phyloP scores from a whole-genome alignment of 495 filamentous ascomycete species.

The Aspergillus heteromorphus region DNA sequence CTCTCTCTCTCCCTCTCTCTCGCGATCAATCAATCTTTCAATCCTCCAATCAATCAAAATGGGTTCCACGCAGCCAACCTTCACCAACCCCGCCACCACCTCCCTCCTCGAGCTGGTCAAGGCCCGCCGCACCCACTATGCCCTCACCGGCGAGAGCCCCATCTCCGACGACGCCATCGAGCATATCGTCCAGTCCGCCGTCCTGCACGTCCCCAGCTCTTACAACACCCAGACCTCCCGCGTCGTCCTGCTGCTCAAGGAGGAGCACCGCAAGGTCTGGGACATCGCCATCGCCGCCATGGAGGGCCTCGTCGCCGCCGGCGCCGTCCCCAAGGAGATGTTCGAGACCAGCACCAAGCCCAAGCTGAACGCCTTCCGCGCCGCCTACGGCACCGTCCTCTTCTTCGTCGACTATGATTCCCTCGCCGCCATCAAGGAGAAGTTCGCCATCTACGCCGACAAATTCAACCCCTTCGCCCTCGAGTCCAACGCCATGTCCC shows the following conservation, averaged over 20 bases:
- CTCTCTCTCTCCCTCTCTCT: no score
- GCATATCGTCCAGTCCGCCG: conserved; percentile 34
- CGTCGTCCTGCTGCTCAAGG: conserved; percentile 40
- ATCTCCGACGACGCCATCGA: conserved; percentile 37
- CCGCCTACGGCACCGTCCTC: conserved; percentile 48
- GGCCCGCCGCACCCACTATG: conserved; percentile 43
- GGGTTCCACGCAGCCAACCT: conserved; percentile 26
- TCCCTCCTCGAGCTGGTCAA: conserved; percentile 38
- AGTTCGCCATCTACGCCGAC: conserved; percentile 42
- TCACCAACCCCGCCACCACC: conserved; percentile 38
- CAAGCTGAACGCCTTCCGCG: conserved; percentile 37
- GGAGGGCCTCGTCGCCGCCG: conserved; percentile 37
- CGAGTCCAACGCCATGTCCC: conserved; percentile 49
- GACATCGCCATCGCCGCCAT: conserved; percentile 39
- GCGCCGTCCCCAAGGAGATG: conserved; percentile 30
- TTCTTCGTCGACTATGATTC: conserved; percentile 46
- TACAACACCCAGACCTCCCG: conserved; percentile 53
- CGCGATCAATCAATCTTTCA: no score
- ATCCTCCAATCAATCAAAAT: conserved; percentile 17
- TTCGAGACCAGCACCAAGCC: conserved; percentile 39
- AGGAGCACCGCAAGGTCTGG: conserved; percentile 51
- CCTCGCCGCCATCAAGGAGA: conserved; percentile 36
- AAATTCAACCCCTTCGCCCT: conserved; percentile 46
- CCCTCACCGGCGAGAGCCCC: conserved; percentile 39
- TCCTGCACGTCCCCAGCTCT: conserved; percentile 44